Percentiles rank a stretch among this genome's conserved stretches.
These are phyloP conservation scores for Lycium barbarum DNA, from an alignment of 257 asterid genomes.

Conservation along the genomic window DNA sequence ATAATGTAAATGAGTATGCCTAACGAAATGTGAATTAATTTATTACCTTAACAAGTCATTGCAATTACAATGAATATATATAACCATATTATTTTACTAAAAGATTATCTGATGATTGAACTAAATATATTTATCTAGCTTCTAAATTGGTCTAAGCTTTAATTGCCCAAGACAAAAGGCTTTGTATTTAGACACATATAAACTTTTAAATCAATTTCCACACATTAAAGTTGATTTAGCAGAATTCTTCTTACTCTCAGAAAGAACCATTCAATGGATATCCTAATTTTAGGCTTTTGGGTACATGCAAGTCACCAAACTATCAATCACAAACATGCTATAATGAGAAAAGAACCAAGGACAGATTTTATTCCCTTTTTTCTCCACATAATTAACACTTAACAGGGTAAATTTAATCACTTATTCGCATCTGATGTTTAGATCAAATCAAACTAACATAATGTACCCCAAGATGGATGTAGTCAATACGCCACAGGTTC, in stretches of 20 bases:
- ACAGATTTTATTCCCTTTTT: neutral
- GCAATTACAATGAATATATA: slow-evolving; percentile 15
- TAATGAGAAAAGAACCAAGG: neutral
- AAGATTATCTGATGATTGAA: neutral
- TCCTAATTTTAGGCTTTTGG: neutral
- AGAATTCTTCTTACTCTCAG: neutral
- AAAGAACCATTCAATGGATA: neutral
- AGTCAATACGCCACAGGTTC: neutral
- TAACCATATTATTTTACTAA: neutral
- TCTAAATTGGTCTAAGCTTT: neutral
- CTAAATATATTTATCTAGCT: neutral
- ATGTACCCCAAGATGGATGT: neutral
- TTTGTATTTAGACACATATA: neutral
- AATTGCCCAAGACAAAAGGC: neutral
- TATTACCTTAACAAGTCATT: neutral
- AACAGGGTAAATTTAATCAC: neutral
- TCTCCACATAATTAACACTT: neutral
- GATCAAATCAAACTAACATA: neutral
- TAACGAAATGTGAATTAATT: neutral
- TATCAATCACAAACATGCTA: neutral
- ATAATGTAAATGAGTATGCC: neutral
- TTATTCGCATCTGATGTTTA: neutral
- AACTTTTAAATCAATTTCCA: neutral
- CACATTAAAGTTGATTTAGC: neutral
- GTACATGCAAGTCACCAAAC: neutral